Conservation (phyloP, 192 early-diverging fungal genomes). For the Rhizoclosmatium globosum region DNA sequence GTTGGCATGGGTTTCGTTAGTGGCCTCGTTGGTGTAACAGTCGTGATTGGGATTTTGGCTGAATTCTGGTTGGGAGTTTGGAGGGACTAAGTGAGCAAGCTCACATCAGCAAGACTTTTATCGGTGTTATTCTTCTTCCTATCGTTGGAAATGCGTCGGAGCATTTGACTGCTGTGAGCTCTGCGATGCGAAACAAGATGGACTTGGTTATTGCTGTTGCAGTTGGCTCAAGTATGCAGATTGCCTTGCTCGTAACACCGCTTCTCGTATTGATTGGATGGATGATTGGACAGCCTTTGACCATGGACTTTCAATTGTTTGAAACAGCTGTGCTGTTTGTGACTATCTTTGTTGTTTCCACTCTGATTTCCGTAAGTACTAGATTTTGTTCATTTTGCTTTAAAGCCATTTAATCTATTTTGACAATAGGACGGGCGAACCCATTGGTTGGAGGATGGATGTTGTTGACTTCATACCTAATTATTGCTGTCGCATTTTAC, state of each 20-base stretch:
- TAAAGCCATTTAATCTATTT: not conserved
- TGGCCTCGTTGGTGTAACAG: constrained; percentile 71
- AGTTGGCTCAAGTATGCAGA: constrained; percentile 90
- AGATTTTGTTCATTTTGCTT: constrained; percentile 1
- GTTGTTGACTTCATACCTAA: constrained; percentile 81
- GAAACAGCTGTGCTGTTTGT: constrained; percentile 87
- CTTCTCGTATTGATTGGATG: constrained; percentile 78
- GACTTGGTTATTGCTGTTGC: constrained; percentile 90
- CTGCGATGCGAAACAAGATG: constrained; percentile 90
- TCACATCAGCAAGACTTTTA: constrained; percentile 80
- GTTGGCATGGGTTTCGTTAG: constrained; percentile 64
- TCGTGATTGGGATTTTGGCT: constrained; percentile 80
- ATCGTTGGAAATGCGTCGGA: constrained; percentile 94
- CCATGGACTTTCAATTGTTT: constrained; percentile 83
- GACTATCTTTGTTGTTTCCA: constrained; percentile 54
- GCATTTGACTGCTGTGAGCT: constrained; percentile 86
- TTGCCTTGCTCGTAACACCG: constrained; percentile 48
- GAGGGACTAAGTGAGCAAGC: constrained; percentile 76
- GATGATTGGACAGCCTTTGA: constrained; percentile 83
- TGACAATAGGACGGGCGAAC: constrained; percentile 76
- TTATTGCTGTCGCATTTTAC: constrained; percentile 87
- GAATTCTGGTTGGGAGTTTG: constrained; percentile 90
- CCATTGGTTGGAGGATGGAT: constrained; percentile 94
- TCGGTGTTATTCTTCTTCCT: constrained; percentile 90
- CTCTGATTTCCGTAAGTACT: constrained; percentile 42